Evolutionary conservation across 768 basidiomycete genomes (phyloP).

Genomic region (Wakefieldia striispora): DNA sequence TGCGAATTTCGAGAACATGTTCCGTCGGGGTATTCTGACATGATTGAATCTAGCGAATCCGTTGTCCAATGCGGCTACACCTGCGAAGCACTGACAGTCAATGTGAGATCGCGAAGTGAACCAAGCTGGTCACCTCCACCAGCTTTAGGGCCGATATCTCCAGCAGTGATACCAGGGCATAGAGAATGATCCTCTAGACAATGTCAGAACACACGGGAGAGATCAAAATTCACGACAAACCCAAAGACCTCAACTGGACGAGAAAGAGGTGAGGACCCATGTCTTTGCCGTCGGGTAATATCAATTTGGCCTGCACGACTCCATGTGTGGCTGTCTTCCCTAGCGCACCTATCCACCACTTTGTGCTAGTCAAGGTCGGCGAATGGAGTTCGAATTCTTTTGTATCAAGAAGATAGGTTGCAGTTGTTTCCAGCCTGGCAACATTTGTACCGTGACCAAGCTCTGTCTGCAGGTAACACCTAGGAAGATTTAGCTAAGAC

Average conservation of each 20-base stretch:
- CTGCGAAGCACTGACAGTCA: constrained; percentile 27
- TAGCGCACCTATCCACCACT: constrained; percentile 81
- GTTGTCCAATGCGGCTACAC: constrained; percentile 56
- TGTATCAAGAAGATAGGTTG: constrained; percentile 65
- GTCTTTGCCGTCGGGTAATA: constrained; percentile 57
- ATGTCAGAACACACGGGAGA: neutral
- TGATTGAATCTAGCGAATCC: constrained; percentile 67
- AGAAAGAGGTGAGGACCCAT: constrained; percentile 76
- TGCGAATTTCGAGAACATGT: constrained; percentile 77
- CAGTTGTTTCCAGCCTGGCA: constrained; percentile 66
- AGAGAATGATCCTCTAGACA: constrained; percentile 54
- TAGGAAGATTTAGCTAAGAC: constrained; percentile 5
- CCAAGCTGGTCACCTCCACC: constrained; percentile 29
- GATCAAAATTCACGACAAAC: constrained; percentile 32
- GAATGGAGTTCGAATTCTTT: constrained; percentile 75
- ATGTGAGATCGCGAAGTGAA: neutral
- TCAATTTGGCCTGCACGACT: constrained; percentile 71
- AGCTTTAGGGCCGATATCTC: constrained; percentile 57
- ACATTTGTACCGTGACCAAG: constrained; percentile 80
- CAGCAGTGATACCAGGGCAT: constrained; percentile 60
- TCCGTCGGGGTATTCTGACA: constrained; percentile 61
- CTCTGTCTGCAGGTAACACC: constrained; percentile 76
- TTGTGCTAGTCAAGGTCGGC: constrained; percentile 69
- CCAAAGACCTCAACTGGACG: constrained; percentile 61
- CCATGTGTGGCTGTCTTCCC: constrained; percentile 75